Evolutionary conservation across 2,329 filamentous ascomycete genomes (phyloP), one percentile per base, ranked within the genome.

Genomic region (Orbilia quercus): DNA sequence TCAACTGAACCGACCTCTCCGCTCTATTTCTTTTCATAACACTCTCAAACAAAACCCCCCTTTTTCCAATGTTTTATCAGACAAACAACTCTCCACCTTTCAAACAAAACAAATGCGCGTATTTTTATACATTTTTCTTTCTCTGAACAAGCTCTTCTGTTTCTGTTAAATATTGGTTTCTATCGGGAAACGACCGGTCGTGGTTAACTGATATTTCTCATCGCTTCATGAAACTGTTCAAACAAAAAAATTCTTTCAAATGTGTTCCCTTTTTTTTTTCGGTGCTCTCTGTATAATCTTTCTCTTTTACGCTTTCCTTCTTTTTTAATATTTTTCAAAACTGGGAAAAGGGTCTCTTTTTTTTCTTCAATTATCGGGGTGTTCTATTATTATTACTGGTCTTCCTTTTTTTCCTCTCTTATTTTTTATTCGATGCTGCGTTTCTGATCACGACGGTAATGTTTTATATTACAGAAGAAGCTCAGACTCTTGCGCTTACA

Each of bases 281-380:
- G 69, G 60, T 73, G 60, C 69, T 66, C 42, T 66, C 47, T 65
- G 54, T 12, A 66, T 66, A 54, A 45, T 62, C 18, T 47, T 50
- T 42, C 38, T 59, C 20, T 48, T 60, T 25, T 40, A 38, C 4
- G 28, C 23, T 53, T 16, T 55, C 34, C 25, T 38, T 66, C 58
- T 58, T 65, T 38, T 65, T 40, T 64, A n/a, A 54, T 59, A 14
- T 60, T 55, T 48, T 47, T 58, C 51, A 58, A 58, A 73, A 72
- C 62, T 73, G 69, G 69, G 69, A 73, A 73, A 73, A 66, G 69
- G 69, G 66, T 47, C 42, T 58, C 53, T 57, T 50, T n/a, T n/a
- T 23, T 59, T 67, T 51, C 16, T 60, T 48, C 36, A 25, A 66
- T 36, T 59, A 55, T 62, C 60, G 69, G 69, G 69, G 69, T 73